These are phyloP conservation scores for Talaromyces sp. DNA, from an alignment of 2,329 filamentous ascomycete species.

Conservation along the genomic window DNA sequence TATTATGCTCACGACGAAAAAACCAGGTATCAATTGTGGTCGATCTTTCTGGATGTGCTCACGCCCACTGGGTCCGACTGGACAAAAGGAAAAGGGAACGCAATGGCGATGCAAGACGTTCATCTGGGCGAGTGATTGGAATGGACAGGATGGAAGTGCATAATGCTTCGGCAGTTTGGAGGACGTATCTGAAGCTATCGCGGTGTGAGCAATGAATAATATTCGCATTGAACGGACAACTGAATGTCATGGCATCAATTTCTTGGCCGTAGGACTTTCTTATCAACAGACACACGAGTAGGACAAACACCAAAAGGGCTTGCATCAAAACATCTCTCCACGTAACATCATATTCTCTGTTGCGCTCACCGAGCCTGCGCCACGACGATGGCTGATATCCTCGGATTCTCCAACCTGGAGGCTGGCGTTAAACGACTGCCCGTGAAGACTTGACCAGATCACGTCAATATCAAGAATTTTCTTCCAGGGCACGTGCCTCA, in stretches of 20 bases:
- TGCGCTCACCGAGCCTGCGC: background rate
- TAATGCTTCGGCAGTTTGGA: background rate
- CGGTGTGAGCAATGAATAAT: background rate
- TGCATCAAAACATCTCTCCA: background rate
- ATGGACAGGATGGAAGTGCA: constrained; percentile 26
- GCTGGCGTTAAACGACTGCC: background rate
- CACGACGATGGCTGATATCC: background rate
- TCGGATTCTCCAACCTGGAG: background rate
- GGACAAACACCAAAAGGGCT: background rate
- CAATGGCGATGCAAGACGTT: constrained; percentile 88
- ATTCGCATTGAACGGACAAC: background rate
- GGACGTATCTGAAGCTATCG: background rate
- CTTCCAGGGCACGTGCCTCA: background rate
- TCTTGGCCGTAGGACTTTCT: background rate
- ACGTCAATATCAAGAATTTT: background rate
- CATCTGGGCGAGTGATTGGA: constrained; percentile 66
- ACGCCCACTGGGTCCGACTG: constrained; percentile 79
- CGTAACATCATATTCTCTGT: background rate
- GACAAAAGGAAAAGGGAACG: constrained; percentile 76
- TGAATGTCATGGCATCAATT: background rate
- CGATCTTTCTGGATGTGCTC: constrained; percentile 65
- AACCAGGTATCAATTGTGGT: constrained; percentile 76
- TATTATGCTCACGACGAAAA: constrained; percentile 79
- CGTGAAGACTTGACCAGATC: background rate
- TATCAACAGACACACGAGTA: background rate